These are phyloP conservation scores for Fusarium compactum DNA, from an alignment of 2,329 filamentous ascomycete species.

Conservation along the genomic window DNA sequence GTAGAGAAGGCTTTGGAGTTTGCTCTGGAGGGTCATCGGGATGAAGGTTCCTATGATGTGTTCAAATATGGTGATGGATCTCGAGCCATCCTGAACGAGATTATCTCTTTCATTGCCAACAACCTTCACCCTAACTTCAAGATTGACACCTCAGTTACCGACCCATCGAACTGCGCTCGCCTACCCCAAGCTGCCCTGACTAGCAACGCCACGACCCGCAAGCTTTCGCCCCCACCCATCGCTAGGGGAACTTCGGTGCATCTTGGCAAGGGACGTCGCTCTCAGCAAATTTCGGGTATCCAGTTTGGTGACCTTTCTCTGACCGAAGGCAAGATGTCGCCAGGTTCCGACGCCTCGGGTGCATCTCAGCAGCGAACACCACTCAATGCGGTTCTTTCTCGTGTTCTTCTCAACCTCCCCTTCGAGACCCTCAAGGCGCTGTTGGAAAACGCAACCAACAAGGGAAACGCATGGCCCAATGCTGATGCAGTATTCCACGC, in stretches of 20 bases:
- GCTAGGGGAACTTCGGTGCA: conserved; percentile 55
- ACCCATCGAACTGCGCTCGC: conserved; percentile 56
- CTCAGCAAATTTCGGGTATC: conserved; percentile 70
- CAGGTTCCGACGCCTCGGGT: conserved; percentile 50
- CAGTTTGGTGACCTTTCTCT: conserved; percentile 76
- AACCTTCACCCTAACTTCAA: conserved; percentile 71
- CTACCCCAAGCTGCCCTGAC: conserved; percentile 47
- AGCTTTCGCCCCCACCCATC: conserved; percentile 44
- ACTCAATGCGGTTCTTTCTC: conserved; percentile 68
- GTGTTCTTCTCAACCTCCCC: conserved; percentile 76
- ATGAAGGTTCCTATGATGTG: conserved; percentile 56
- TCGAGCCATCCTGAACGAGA: conserved; percentile 65
- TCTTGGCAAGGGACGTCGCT: conserved; percentile 56
- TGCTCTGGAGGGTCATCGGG: conserved; percentile 57
- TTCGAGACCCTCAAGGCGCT: conserved; percentile 74
- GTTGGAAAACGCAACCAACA: conserved; percentile 68
- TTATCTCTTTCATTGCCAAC: conserved; percentile 70
- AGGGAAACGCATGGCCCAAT: conserved; percentile 63
- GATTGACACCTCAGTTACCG: conserved; percentile 61
- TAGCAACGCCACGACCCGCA: conserved; percentile 20
- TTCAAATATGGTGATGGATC: conserved; percentile 67
- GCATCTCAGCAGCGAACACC: conserved; percentile 45
- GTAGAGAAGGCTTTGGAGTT: conserved; percentile 72
- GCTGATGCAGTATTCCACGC: conserved; percentile 61
- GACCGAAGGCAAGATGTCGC: conserved; percentile 43